Evolutionary conservation across 441 rosid species (phyloP).

Genomic region (Hura crepitans): DNA sequence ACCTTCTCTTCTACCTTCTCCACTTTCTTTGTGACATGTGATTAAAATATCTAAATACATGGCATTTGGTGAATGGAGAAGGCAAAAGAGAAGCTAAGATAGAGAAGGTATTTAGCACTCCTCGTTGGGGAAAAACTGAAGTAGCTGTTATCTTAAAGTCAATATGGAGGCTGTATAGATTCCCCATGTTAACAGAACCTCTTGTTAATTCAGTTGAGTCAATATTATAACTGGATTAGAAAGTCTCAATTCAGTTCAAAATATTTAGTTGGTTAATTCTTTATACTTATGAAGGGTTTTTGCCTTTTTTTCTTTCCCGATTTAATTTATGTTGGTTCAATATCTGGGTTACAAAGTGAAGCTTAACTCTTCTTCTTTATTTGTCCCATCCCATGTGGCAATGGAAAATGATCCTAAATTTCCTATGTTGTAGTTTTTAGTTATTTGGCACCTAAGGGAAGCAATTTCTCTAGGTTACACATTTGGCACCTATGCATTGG

Average conservation of each 20-base stretch:
- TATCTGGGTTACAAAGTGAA: not conserved
- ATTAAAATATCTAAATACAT: too few species aligned
- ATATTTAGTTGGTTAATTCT: not conserved
- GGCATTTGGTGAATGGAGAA: too few species aligned
- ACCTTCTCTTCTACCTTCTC: too few species aligned
- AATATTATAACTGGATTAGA: not conserved
- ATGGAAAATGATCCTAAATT: not conserved
- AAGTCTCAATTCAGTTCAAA: not conserved
- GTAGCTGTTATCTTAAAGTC: not conserved
- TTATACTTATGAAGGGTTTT: not conserved
- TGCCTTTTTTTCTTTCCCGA: not conserved
- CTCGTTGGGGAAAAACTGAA: not conserved
- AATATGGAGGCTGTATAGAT: not conserved
- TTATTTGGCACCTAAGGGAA: not conserved
- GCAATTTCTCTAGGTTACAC: not conserved
- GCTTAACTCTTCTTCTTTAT: not conserved
- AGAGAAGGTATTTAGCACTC: too few species aligned
- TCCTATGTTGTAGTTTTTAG: too few species aligned
- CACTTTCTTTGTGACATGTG: too few species aligned
- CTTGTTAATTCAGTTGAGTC: too few species aligned
- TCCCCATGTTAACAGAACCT: not conserved
- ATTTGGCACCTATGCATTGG: not conserved
- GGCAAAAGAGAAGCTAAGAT: too few species aligned
- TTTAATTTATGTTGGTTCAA: not conserved
- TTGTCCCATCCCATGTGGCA: too few species aligned